Base-by-base conservation (phyloP, 208 protist species). In the Crithidia acanthocephali region DNA sequence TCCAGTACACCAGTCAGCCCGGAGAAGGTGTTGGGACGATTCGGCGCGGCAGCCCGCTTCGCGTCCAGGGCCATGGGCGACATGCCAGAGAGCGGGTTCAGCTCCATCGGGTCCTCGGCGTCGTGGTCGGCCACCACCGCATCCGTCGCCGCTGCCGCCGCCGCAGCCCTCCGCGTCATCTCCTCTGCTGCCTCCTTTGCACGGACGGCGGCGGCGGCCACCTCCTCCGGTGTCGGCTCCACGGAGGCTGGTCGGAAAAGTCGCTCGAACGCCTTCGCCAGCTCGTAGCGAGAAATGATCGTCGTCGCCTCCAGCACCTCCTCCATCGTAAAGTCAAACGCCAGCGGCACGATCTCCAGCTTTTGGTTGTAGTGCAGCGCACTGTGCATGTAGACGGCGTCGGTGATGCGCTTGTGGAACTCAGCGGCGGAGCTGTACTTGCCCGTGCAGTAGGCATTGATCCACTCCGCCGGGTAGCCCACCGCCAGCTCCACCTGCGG, bases 381-480 rank as follows among this genome's bases (percentile, higher is more conserved):
- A 56, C 86, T 96, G 55, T 86, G 83, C 22, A 76, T 78, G 64
- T 82, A 86, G 7, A 85, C 84, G 50, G 85, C 75, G 57, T 87
- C 76, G 8, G 82, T 80, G 57, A 96, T 79, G 28, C 82, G 80
- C 47, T 79, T 68, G 68, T 88, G 85, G 73, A 96, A 96, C 60
- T 87, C 86, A 25, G 82, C 72, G 27, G 83, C 64, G 65, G 80
- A 85, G 53, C 80, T 66, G 61, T 92, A 83, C 67, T 79, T 82
- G 51, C 79, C 74, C 25, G 48, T 62, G 73, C 82, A 90, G 66
- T 88, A 82, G 18, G 48, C 35, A 62, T 92, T 85, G 53, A 96
- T 90, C 91, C 91, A 96, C 74, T 96, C 88, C 0, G 85, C 84
- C 4, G 91, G 91, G 70, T 94, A 96, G 53, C 91, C 91, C 3